Evolutionary conservation across 768 basidiomycete genomes (phyloP), one percentile per base, ranked within the genome.

Genomic region (Obba rivulosa): DNA sequence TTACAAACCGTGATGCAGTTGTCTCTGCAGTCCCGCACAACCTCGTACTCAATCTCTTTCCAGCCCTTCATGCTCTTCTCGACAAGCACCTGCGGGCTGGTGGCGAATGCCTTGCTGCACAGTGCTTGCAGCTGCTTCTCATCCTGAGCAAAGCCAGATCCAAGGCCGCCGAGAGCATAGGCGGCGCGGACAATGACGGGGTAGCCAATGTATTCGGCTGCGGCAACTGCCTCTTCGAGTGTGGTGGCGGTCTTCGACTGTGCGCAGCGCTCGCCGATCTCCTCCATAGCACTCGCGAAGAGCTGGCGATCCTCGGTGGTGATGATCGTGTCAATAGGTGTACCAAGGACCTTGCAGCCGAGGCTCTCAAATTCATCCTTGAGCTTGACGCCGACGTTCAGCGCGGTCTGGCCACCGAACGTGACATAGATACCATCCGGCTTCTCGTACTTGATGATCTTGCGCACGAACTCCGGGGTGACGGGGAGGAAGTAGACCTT

Each of bases 11-110:
- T 95, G 71, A 98, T 98, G 64, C 95, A 98, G 65, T 99, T 99
- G 64, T 98, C 91, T 53, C 90, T 78, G 71, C 93, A 97, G 68
- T 99, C 95, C 50, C 95, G 79, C 10, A 98, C 95, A 43, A 99
- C 95, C 64, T 99, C 95, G 59, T 99, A 99, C 72, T 99, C 95
- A 56, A 99, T 95, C 74, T 99, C 95, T 71, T 99, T 98, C 95
- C 95, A 99, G 2, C 95, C 95, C 71, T 98, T 98, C 95, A 98
- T 98, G 59, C 90, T 93, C 77, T 84, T 94, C 76, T 99, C 96
- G 14, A 99, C 92, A n/a, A 99, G 76, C 0, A 99, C 94, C 69
- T 98, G 96, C 38, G 95, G 93, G 58, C 91, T 93, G 13, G 92
- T 97, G 39, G 95, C 94, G 62, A 99, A 98, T 9, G 96, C 95